A percentile compares a stretch with the other conserved stretches of the same genome.
phyloP scores from a whole-genome alignment of 2,329 filamentous ascomycete genomes.

The Leptographium wingfieldii region DNA sequence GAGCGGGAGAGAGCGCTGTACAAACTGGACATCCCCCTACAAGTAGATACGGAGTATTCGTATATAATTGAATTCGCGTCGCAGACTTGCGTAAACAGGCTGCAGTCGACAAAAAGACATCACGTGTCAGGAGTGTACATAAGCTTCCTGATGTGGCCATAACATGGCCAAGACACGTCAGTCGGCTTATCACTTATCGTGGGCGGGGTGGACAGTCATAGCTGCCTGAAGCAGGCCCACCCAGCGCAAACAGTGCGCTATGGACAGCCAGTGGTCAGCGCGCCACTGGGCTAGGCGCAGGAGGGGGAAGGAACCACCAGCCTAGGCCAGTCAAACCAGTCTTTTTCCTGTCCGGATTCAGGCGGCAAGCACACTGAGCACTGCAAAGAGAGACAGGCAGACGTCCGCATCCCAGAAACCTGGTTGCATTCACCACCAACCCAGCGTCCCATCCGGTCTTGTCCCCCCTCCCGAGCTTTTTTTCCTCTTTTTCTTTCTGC shows the following conservation, averaged over 20 bases:
- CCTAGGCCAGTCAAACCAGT: not conserved
- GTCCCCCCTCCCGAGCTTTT: not conserved
- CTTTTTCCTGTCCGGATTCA: not conserved
- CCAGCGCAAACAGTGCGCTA: not conserved
- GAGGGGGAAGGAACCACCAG: not conserved
- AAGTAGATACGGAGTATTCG: too few species aligned
- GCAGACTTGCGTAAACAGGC: not conserved
- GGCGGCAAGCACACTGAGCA: not conserved
- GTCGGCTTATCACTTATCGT: not conserved
- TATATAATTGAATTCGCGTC: too few species aligned
- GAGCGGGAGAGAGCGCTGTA: too few species aligned
- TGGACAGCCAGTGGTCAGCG: not conserved
- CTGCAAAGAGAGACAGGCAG: not conserved
- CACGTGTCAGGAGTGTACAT: not conserved
- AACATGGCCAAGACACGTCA: not conserved
- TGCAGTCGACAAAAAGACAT: not conserved
- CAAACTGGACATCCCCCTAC: too few species aligned
- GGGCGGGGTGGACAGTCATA: not conserved
- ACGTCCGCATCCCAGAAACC: not conserved
- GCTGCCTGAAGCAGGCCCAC: not conserved
- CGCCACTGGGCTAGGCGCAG: not conserved
- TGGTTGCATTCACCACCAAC: not conserved
- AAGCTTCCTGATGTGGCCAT: not conserved
- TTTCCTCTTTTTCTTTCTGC: not conserved
- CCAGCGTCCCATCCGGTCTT: too few species aligned